Percentiles rank a stretch among this genome's conserved stretches.
Evolutionary conservation across 23 red algal genomes (phyloP).

Genomic region (Gracilariopsis chorda): DNA sequence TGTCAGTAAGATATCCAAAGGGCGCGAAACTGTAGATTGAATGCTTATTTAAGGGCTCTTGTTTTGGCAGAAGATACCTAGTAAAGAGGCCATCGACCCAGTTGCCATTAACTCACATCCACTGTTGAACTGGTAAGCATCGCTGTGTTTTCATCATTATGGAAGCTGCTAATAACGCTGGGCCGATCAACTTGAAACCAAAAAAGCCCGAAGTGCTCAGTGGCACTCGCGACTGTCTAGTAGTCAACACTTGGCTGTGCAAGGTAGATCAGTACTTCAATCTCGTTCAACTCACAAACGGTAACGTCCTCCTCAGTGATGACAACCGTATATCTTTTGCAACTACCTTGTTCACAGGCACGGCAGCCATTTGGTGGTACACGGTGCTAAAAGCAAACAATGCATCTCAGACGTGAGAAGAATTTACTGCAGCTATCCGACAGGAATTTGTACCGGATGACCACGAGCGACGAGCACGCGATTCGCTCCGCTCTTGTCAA

Average conservation of each 20-base stretch:
- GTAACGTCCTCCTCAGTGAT: neutral
- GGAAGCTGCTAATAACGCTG: too few species aligned
- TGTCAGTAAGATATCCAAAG: too few species aligned
- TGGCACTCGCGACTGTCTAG: neutral
- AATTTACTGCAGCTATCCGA: neutral
- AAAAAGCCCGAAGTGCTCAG: neutral
- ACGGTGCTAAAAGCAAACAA: neutral
- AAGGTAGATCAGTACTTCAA: conserved; percentile 3
- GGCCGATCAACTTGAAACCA: neutral
- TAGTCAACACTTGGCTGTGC: neutral
- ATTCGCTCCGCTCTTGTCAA: neutral
- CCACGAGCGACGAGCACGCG: neutral
- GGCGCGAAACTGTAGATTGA: too few species aligned
- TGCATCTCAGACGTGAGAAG: neutral
- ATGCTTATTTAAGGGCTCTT: too few species aligned
- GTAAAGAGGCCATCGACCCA: too few species aligned
- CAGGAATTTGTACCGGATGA: conserved; percentile 4
- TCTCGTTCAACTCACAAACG: neutral
- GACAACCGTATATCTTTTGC: neutral
- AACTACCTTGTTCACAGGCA: neutral
- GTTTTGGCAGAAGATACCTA: too few species aligned
- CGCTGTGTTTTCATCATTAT: too few species aligned
- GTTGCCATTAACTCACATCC: too few species aligned
- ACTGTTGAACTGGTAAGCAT: too few species aligned
- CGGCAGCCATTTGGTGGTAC: neutral